Evolutionary conservation across 352 stramenopile genomes (phyloP), one percentile per base, ranked within the genome.

Genomic region (Pythium graminicola): DNA sequence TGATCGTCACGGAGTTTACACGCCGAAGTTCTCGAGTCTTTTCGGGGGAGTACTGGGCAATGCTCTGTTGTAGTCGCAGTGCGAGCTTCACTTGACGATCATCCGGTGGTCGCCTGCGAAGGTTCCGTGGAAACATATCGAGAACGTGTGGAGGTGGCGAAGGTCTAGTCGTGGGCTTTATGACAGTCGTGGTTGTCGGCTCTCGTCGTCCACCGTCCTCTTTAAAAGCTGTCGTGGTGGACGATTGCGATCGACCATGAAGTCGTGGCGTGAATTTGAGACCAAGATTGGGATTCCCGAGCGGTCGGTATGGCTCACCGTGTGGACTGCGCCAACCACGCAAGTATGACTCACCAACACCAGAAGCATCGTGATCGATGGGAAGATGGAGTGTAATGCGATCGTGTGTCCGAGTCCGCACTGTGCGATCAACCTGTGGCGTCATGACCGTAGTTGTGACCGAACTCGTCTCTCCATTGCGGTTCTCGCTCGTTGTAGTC

Each of bases 301-400:
- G 60, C 13, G 76, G 80, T 0, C 74, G 65, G 40, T 88, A 90
- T 1, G 79, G 79, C 54, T 88, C 70, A 5, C 76, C 76, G 43
- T 85, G 69, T 7, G 80, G 80, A 51, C 80, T 88, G 35, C 73
- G 78, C 80, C 80, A 90, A 4, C 80, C 80, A 2, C 64, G 63
- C 33, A 42, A 16, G 7, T 22, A 13, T 19, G 29, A 14, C 13
- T 69, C 61, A 9, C 76, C 46, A 11, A 11, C 24, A 3, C 14
- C 11, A 6, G 22, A 4, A 10, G 14, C 65, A 9, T 50, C 23
- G 6, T 47, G 41, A 4, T 23, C 28, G 6, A 62, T 38, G 1
- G 22, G 10, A 2, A 54, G 40, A 9, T 19, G 40, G 14, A 86
- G 50, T 6, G 73, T 76, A 63, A 90, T 75, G 13, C 65, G 71